Base-by-base conservation (phyloP, 768 basidiomycete species). In the Termitomyces sp. region DNA sequence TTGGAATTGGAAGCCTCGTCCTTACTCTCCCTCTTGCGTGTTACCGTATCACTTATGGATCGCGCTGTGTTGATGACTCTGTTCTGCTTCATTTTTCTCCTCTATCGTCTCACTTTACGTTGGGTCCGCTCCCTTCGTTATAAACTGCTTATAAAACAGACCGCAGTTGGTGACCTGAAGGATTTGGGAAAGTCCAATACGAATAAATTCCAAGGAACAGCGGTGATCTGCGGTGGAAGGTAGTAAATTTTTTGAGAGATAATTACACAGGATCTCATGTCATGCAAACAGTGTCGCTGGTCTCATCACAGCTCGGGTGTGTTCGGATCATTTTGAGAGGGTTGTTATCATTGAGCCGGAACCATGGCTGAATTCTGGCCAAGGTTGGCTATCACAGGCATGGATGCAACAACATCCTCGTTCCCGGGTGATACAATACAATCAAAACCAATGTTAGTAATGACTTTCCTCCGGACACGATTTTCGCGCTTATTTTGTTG, bases 341-440 rank as follows among this genome's bases (percentile, higher is more conserved):
- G 69, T 72, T 41, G 34, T 71, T 22, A 57, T 72, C 37, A 56
- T 72, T 28, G 71, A 72, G 40, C 60, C 71, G 14, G 71, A 72
- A 51, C 55, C 54, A n/a, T 69, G 65, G 65, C 41, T 67, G 3
- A 54, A 60, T 12, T 55, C 61, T 0, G 50, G 64, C 24, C 63
- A 65, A 40, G 65, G 62, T 24, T 37, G 60, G 43, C 50, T 51
- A n/a, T 35, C 56, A 3, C 54, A 65, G 32, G 57, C 55, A 41
- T 59, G 65, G 64, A 55, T 40, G 22, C 56, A 59, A 37, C 51
- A 47, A 34, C 54, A 58, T 11, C 40, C 24, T 2, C 57, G 68
- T 10, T 50, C 64, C 3, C 60, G 68, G 2, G 61, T 71, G 22
- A 51, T 64, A 53, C 68, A 69, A 34, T 71, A 65, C 49, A 35